Conservation (phyloP, 2,329 filamentous ascomycete species). For the Fonsecaea pedrosoi region DNA sequence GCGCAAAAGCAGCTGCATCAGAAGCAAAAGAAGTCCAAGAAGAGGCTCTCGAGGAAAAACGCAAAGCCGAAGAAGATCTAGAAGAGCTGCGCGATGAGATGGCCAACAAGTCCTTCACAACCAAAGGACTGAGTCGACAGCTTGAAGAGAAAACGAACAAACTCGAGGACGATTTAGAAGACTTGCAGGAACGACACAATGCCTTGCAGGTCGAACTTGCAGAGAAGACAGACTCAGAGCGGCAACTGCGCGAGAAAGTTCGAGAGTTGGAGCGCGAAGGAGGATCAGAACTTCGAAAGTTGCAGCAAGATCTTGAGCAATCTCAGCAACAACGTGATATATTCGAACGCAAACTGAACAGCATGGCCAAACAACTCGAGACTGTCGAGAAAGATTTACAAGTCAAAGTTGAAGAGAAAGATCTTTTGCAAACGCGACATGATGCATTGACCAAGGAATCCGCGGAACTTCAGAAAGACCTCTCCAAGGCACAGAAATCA, state of each 20-base stretch:
- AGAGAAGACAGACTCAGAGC: conserved; percentile 51
- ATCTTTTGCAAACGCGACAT: conserved; percentile 71
- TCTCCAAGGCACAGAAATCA: conserved; percentile 55
- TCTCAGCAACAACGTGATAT: conserved; percentile 53
- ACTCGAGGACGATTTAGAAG: conserved; percentile 70
- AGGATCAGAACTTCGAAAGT: conserved; percentile 46
- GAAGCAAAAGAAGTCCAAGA: conserved; percentile 54
- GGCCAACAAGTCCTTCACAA: conserved; percentile 77
- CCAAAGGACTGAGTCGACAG: conserved; percentile 75
- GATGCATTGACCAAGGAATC: conserved; percentile 72
- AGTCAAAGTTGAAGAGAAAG: conserved; percentile 67
- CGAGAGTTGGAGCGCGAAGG: conserved; percentile 50
- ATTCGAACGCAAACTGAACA: conserved; percentile 53
- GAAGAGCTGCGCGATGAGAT: conserved; percentile 74
- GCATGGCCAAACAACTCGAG: conserved; percentile 54
- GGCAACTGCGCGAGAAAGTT: conserved; percentile 51
- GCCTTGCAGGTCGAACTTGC: conserved; percentile 53
- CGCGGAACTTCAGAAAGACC: conserved; percentile 68
- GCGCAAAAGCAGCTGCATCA: conserved; percentile 46
- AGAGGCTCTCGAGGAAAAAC: conserved; percentile 60
- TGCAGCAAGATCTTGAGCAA: conserved; percentile 54
- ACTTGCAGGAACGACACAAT: conserved; percentile 55
- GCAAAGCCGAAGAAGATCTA: conserved; percentile 61
- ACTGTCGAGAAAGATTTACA: conserved; percentile 66
- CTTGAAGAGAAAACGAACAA: conserved; percentile 73